Evolutionary conservation across 2,329 filamentous ascomycete species (phyloP), one percentile per base, ranked within the genome.

Genomic region (Penicillium palitans): DNA sequence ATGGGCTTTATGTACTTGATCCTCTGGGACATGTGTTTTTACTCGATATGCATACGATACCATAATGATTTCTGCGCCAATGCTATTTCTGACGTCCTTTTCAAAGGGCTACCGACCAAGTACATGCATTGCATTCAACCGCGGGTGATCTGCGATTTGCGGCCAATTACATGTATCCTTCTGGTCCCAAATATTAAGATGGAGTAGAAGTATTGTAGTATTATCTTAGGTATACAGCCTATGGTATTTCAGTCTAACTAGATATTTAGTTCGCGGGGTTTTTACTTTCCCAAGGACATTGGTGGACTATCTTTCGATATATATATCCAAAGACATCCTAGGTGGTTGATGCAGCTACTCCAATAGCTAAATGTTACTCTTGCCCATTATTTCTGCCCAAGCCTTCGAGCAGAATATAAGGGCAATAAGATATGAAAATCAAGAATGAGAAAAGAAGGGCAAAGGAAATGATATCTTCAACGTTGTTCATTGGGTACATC

Each of bases 31-130:
- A 40, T 53, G 7, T 39, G 3, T 31, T 53, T 35, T 48, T 41
- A 15, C 12, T 57, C 5, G 44, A 49, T 41, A 40, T 33, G 9
- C 21, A 40, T 27, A 49, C 10, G 52, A 55, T 55, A 55, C 52
- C 52, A 49, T 49, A 31, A 50, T 55, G 44, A 50, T 4, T 41
- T 41, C 25, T 27, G 40, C 27, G 41, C 41, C 17, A 53, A 39
- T 39, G 6, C 49, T 42, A 42, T 52, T 31, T 52, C 24, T 13
- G 8, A 17, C 4, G 3, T 21, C 12, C 5, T 41, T 40, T 35
- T 25, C 19, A 17, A 35, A 12, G 31, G 13, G 8, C 13, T 35
- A 15, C 29, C 8, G 24, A 45, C 42, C 4, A 24, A 9, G 31
- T 15, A 33, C 12, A 33, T 33, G 31, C 12, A 33, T 5, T n/a